A percentile compares a stretch with the other conserved stretches of the same genome.
Evolutionary conservation across 2,329 filamentous ascomycete genomes (phyloP).

Genomic region (Hypoxylon sp.): DNA sequence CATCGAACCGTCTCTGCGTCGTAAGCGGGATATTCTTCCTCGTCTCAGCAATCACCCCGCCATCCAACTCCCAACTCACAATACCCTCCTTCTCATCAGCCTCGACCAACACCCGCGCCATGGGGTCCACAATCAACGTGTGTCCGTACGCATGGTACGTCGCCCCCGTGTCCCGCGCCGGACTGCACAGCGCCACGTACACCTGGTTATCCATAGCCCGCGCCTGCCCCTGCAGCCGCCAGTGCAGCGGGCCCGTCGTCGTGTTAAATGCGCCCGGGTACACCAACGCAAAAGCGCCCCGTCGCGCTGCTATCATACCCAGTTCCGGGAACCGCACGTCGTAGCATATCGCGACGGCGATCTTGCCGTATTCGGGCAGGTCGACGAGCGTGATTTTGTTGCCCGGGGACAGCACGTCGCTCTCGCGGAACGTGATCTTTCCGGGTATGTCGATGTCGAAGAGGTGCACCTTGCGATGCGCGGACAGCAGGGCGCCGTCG

Average conservation of each 20-base stretch:
- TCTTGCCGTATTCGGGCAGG: conserved; percentile 87
- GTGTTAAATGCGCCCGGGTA: conserved; percentile 98
- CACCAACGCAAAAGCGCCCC: conserved; percentile 87
- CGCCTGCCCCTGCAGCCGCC: conserved; percentile 85
- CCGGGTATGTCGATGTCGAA: conserved; percentile 99
- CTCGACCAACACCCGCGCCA: conserved; percentile 85
- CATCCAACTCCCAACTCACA: conserved; percentile 79
- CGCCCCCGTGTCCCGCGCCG: conserved; percentile 82
- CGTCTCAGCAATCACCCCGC: conserved; percentile 78
- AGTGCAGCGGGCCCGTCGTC: conserved; percentile 93
- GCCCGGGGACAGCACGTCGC: conserved; percentile 87
- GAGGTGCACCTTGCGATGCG: conserved; percentile 93
- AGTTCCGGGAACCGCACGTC: conserved; percentile 97
- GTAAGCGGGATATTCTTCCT: conserved; percentile 88
- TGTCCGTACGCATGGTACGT: conserved; percentile 94
- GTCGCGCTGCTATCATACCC: conserved; percentile 87
- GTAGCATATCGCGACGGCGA: conserved; percentile 95
- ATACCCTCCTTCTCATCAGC: conserved; percentile 84
- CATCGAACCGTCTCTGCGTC: conserved; percentile 90
- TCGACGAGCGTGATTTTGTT: conserved; percentile 89
- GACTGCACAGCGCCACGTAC: conserved; percentile 93
- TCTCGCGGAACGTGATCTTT: conserved; percentile 92
- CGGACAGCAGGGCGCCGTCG: conserved; percentile 82
- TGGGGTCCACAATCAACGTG: conserved; percentile 88
- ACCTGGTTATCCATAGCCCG: conserved; percentile 94